Evolutionary conservation across 257 asterid genomes (phyloP).

Genomic region (Lycium barbarum): DNA sequence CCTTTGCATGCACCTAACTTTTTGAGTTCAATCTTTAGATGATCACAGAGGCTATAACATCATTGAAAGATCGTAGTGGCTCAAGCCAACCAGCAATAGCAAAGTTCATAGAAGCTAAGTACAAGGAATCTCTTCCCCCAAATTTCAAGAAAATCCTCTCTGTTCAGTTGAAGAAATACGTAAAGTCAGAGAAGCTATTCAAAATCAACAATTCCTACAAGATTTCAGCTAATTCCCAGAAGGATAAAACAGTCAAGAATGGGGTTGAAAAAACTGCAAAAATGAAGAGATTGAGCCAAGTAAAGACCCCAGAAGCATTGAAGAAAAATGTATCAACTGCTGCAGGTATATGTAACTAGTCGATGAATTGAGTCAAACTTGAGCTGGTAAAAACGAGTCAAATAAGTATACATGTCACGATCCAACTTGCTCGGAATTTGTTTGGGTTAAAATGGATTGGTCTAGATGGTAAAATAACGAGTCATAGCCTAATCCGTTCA

Average conservation of each 20-base stretch:
- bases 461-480: background rate
- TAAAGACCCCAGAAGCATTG: slow-evolving; percentile 60
- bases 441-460: background rate
- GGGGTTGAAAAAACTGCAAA: slow-evolving; percentile 45
- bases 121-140: slow-evolving; percentile 48
- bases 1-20: too few relatives aligned
- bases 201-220: slow-evolving; percentile 61
- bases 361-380: background rate
- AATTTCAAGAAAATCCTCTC: slow-evolving; percentile 57
- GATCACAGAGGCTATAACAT: slow-evolving; percentile 62
- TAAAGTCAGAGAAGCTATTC: slow-evolving; percentile 55
- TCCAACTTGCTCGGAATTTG: background rate
- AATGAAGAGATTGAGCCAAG: slow-evolving; percentile 60
- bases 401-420: background rate
- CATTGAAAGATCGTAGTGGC: slow-evolving; percentile 62
- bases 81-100: slow-evolving; percentile 75
- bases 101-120: slow-evolving; percentile 54
- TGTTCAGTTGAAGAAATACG: slow-evolving; percentile 54
- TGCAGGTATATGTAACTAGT: slow-evolving; percentile 25
- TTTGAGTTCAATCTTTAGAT: slow-evolving; percentile 39
- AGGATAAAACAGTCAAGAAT: background rate
- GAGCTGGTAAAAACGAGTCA: background rate
- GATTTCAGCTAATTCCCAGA: slow-evolving; percentile 27
- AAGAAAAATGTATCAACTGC: slow-evolving; percentile 41
- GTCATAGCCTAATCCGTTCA: background rate